Conservation (phyloP, 495 filamentous ascomycete genomes). For the Hyphodiscus hymeniophilus region DNA sequence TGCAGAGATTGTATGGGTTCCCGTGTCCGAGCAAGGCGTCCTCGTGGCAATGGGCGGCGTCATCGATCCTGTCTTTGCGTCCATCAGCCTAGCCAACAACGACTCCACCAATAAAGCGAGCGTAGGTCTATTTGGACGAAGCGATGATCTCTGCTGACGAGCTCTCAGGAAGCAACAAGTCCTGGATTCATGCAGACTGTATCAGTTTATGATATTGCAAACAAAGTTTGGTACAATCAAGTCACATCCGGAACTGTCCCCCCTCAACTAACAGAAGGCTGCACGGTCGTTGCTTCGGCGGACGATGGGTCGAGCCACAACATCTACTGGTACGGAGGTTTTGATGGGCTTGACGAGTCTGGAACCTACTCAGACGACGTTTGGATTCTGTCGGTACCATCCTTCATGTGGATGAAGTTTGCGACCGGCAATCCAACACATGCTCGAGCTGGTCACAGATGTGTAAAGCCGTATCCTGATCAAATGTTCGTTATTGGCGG, state of each 20-base stretch:
- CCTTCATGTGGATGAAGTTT: conserved; percentile 67
- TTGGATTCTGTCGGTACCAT: conserved; percentile 65
- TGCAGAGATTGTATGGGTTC: conserved; percentile 63
- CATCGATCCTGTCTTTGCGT: conserved; percentile 37
- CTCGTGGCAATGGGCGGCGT: conserved; percentile 65
- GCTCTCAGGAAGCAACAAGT: conserved; percentile 29
- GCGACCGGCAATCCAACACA: conserved; percentile 36
- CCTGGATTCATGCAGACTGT: conserved; percentile 56
- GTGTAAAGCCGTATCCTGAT: conserved; percentile 60
- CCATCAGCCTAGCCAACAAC: conserved; percentile 6
- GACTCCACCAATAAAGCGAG: conserved; percentile 34
- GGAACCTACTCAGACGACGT: conserved; percentile 51
- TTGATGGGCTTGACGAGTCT: conserved; percentile 31
- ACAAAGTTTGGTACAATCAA: conserved; percentile 53
- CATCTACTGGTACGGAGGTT: conserved; percentile 73
- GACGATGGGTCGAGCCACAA: conserved; percentile 54
- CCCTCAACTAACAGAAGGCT: conserved; percentile 47
- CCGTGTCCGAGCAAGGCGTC: conserved; percentile 52
- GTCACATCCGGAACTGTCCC: conserved; percentile 48
- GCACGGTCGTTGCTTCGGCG: conserved; percentile 55
- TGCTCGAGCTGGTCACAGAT: conserved; percentile 54
- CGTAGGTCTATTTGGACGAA: conserved; percentile 24
- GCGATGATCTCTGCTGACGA: background rate
- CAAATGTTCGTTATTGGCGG: conserved; percentile 70
- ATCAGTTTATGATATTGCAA: conserved; percentile 59